These are phyloP conservation scores for Podaxis sp. DNA, from an alignment of 768 basidiomycete species.

Conservation along the genomic window DNA sequence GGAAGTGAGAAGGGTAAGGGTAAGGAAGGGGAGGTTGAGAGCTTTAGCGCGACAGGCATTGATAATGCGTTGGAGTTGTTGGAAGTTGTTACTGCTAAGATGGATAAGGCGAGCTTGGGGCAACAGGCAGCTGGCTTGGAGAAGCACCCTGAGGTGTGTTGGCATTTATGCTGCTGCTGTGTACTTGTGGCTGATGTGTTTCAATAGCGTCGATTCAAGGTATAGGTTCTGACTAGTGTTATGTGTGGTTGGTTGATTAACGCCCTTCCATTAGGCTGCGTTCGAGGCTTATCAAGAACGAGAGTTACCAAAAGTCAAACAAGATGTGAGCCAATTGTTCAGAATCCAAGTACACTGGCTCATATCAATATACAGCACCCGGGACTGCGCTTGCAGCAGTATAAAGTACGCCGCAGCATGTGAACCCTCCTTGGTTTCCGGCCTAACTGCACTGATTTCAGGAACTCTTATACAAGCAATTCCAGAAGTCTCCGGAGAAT, in stretches of 20 bases:
- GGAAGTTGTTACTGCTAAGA: slow-evolving; percentile 85
- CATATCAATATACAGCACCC: slow-evolving; percentile 54
- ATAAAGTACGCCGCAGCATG: slow-evolving; percentile 46
- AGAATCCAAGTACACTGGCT: slow-evolving; percentile 6
- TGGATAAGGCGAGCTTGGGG: slow-evolving; percentile 89
- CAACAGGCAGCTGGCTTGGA: slow-evolving; percentile 84
- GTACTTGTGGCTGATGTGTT: slow-evolving; percentile 3
- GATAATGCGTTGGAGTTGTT: slow-evolving; percentile 89
- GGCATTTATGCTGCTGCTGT: background rate
- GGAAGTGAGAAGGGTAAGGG: slow-evolving; percentile 23
- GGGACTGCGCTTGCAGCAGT: slow-evolving; percentile 87
- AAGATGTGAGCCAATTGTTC: slow-evolving; percentile 47
- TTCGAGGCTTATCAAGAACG: slow-evolving; percentile 87
- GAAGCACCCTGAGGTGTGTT: slow-evolving; percentile 83
- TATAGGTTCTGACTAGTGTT: slow-evolving; percentile 16
- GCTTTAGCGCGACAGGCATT: slow-evolving; percentile 79
- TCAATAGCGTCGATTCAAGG: slow-evolving; percentile 83
- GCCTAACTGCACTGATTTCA: slow-evolving; percentile 23
- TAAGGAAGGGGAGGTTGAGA: slow-evolving; percentile 47
- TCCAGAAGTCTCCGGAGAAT: slow-evolving; percentile 95
- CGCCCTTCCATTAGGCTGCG: slow-evolving; percentile 51
- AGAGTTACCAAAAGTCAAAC: slow-evolving; percentile 73
- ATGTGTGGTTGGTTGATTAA: background rate
- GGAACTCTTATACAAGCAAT: slow-evolving; percentile 89
- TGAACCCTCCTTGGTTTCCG: background rate